phyloP scores from a whole-genome alignment of 768 basidiomycete species.

The Podaxis mareebaensis region DNA sequence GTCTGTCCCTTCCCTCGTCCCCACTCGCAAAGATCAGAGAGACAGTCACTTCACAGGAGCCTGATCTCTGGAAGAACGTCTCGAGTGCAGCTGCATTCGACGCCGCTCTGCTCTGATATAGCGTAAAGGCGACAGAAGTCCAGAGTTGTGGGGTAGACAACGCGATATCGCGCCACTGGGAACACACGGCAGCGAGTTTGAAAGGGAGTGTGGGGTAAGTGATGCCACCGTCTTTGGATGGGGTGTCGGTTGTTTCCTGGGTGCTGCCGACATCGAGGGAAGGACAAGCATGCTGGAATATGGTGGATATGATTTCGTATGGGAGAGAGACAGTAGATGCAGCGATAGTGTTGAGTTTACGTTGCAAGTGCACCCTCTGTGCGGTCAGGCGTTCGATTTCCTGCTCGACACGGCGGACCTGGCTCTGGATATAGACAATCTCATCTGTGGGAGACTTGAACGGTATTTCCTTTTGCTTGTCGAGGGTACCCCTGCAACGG shows the following conservation, averaged over 20 bases:
- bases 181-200: slow-evolving; percentile 14
- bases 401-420: slow-evolving; percentile 7
- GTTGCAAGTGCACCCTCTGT: neutral
- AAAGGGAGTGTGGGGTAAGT: slow-evolving; percentile 11
- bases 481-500: neutral
- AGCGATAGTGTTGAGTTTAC: slow-evolving; percentile 10
- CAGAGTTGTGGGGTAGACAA: slow-evolving; percentile 13
- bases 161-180: slow-evolving; percentile 14
- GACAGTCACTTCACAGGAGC: neutral
- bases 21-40: slow-evolving; percentile 11
- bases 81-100: slow-evolving; percentile 6
- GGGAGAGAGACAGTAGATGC: slow-evolving; percentile 2
- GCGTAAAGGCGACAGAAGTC: slow-evolving; percentile 13
- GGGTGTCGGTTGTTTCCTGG: neutral
- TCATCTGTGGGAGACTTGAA: slow-evolving; percentile 14
- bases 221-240: slow-evolving; percentile 7
- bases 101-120: slow-evolving; percentile 1
- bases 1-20: slow-evolving; percentile 7
- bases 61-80: slow-evolving; percentile 5
- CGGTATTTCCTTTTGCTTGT: slow-evolving; percentile 1
- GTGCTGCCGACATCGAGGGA: neutral
- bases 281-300: slow-evolving; percentile 12
- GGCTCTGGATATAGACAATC: slow-evolving; percentile 1
- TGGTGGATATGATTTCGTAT: slow-evolving; percentile 13
- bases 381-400: slow-evolving; percentile 6